phyloP scores from a whole-genome alignment of 2,329 filamentous ascomycete species.

The Diplodia sapinea region DNA sequence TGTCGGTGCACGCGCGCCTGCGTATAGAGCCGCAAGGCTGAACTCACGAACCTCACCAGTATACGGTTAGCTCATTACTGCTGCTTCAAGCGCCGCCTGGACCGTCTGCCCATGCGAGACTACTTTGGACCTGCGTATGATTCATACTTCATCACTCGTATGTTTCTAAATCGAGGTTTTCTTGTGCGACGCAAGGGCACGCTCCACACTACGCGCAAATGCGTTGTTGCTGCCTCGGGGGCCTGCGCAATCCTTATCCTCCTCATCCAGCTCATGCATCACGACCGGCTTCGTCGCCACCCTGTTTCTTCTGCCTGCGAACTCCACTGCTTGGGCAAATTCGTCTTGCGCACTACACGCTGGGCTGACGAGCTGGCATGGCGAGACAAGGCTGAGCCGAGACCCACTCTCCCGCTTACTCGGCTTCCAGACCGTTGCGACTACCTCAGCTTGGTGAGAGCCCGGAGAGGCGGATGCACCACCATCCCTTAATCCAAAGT shows the following conservation, averaged over 20 bases:
- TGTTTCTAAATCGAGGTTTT: not conserved
- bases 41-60: not conserved
- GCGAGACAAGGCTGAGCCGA: not conserved
- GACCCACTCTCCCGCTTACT: not conserved
- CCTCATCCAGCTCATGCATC: not conserved
- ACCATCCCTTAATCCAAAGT: too few relatives aligned
- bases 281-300: not conserved
- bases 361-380: not conserved
- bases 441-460: not conserved
- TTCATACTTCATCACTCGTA: not conserved
- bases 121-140: not conserved
- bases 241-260: not conserved
- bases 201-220: not conserved
- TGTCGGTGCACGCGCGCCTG: not conserved
- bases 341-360: not conserved
- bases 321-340: not conserved
- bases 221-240: not conserved
- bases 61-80: not conserved
- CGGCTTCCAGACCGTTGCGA: not conserved
- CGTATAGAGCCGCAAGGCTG: slow-evolving; percentile 11
- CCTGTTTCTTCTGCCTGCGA: not conserved
- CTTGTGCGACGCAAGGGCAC: not conserved
- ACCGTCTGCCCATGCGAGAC: not conserved
- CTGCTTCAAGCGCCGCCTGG: not conserved
- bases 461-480: not conserved